phyloP scores from a whole-genome alignment of 257 asterid genomes.

The Jacaranda copaia region DNA sequence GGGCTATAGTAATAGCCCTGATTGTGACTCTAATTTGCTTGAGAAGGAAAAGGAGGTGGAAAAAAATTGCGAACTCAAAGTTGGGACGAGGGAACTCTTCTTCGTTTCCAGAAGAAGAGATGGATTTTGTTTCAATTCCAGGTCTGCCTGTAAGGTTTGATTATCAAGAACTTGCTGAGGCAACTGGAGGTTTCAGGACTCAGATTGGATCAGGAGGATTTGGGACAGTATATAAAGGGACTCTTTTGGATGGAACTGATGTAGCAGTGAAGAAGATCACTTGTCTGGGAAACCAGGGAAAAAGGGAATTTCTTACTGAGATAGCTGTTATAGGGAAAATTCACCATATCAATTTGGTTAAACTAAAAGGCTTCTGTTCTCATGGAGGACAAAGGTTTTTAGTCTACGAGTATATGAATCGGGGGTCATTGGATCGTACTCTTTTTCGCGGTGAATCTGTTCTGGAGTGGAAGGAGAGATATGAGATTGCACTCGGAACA shows the following conservation, averaged over 20 bases:
- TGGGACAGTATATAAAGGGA: conserved; percentile 80
- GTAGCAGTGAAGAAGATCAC: conserved; percentile 89
- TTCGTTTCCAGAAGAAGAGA: conserved; percentile 45
- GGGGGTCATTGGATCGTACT: conserved; percentile 75
- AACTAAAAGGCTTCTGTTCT: conserved; percentile 71
- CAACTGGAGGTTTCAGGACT: conserved; percentile 61
- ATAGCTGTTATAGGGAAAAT: conserved; percentile 78
- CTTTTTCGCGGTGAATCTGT: conserved; percentile 60
- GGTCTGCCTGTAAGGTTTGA: conserved; percentile 73
- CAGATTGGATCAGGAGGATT: conserved; percentile 87
- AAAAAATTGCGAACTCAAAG: conserved; percentile 28
- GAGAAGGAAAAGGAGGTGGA: conserved; percentile 40
- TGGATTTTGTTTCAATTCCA: conserved; percentile 56
- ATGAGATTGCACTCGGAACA: conserved; percentile 77
- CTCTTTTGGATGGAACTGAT: conserved; percentile 55
- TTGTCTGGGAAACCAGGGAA: conserved; percentile 67
- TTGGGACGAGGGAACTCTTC: conserved; percentile 25
- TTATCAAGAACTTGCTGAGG: conserved; percentile 55
- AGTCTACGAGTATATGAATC: conserved; percentile 84
- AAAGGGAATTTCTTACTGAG: conserved; percentile 73
- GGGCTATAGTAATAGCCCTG: conserved; percentile 41
- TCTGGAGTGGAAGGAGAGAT: conserved; percentile 71
- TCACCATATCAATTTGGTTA: conserved; percentile 80
- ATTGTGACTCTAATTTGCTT: conserved; percentile 38
- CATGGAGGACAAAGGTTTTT: conserved; percentile 59